Conservation (phyloP, 2,329 filamentous ascomycete species). For the Curvularia sp. region DNA sequence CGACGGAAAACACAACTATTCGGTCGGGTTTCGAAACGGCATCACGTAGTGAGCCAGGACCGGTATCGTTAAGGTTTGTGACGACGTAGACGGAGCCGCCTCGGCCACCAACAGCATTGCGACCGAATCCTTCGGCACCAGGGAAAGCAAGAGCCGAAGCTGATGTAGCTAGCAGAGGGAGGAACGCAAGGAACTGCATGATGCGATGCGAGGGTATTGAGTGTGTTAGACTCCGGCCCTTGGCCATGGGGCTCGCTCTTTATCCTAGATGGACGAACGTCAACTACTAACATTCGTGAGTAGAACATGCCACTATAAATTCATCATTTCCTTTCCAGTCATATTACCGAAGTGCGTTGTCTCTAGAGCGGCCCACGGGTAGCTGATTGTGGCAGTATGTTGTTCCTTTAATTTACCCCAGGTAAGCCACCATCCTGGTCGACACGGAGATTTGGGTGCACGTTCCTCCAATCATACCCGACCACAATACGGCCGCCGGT, state of each 20-base stretch:
- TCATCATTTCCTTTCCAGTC: background rate
- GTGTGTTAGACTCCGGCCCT: background rate
- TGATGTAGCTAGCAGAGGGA: slow-evolving; percentile 28
- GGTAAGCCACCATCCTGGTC: slow-evolving; percentile 15
- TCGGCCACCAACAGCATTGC: slow-evolving; percentile 56
- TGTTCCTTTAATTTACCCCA: slow-evolving; percentile 23
- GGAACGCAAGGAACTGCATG: slow-evolving; percentile 26
- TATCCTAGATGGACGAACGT: background rate
- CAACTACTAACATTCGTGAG: background rate
- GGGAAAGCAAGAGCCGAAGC: slow-evolving; percentile 53
- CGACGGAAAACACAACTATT: slow-evolving; percentile 59
- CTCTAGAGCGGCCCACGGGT: background rate
- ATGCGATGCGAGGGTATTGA: background rate
- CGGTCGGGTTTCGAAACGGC: slow-evolving; percentile 58
- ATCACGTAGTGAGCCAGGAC: slow-evolving; percentile 59
- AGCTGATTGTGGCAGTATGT: slow-evolving; percentile 4
- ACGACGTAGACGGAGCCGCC: slow-evolving; percentile 58
- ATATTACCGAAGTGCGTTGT: background rate
- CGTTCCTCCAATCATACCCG: slow-evolving; percentile 24
- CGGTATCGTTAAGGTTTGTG: slow-evolving; percentile 58
- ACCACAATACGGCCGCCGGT: background rate
- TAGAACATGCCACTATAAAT: background rate
- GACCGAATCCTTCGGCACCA: slow-evolving; percentile 60
- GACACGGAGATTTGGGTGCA: slow-evolving; percentile 2
- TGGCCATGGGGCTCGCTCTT: background rate